Conservation (phyloP, 1,284 basidiomycete species). For the Malassezia pachydermatis region DNA sequence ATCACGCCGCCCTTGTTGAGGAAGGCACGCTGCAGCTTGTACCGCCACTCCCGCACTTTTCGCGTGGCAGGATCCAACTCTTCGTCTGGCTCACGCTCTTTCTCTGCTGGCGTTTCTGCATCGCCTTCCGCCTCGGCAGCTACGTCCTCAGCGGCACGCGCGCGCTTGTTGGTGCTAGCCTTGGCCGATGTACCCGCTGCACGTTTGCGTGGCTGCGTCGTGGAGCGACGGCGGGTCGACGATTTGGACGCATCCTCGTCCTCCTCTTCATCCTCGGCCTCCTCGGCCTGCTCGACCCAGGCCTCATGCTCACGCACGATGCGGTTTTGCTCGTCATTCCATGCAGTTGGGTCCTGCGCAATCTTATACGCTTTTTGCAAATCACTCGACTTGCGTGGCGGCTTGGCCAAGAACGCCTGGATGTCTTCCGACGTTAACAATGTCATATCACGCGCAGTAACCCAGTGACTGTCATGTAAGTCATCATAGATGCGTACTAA, state of each 20-base stretch:
- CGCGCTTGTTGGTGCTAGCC: not conserved
- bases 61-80: conserved; percentile 56
- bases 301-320: conserved; percentile 27
- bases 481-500: conserved; percentile 60
- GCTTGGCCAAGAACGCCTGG: conserved; percentile 66
- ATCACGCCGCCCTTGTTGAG: conserved; percentile 54
- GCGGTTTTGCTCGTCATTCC: conserved; percentile 34
- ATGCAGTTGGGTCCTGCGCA: conserved; percentile 65
- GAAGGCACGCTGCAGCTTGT: conserved; percentile 80
- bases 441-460: conserved; percentile 69
- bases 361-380: conserved; percentile 70
- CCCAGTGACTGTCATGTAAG: conserved; percentile 66
- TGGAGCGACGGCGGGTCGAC: not conserved
- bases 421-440: conserved; percentile 70
- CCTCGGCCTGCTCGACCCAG: conserved; percentile 56
- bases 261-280: conserved; percentile 50
- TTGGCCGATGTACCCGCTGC: not conserved
- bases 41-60: conserved; percentile 61
- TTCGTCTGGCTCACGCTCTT: conserved; percentile 50
- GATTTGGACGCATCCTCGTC: conserved; percentile 53
- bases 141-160: not conserved
- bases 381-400: conserved; percentile 58
- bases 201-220: conserved; percentile 59
- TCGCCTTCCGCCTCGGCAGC: not conserved
- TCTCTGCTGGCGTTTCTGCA: not conserved